Evolutionary conservation across 495 filamentous ascomycete species (phyloP), one percentile per base, ranked within the genome.

Genomic region (Thozetella sp.): DNA sequence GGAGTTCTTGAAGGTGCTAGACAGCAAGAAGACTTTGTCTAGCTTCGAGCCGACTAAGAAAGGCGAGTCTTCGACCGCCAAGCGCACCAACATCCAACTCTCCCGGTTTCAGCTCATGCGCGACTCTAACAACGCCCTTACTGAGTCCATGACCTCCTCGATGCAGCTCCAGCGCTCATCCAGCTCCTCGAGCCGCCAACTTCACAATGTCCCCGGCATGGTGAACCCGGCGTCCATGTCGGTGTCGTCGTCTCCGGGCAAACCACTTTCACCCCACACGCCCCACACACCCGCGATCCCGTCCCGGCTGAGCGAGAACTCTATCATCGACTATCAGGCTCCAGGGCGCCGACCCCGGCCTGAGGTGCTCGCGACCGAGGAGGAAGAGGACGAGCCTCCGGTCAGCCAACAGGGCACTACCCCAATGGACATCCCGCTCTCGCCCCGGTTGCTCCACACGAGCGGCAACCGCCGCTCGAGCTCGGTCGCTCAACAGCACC

Each of bases 221-320:
- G 83, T 92, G 53, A 87, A 86, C 40, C 90, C 90, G 0, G 90
- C 90, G 19, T 91, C 90, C n/a, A 81, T 91, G 48, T 96, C 93
- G 12, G 87, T 88, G 0, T 90, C 91, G 3, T 93, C 93, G 1
- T 96, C 93, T 2, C 93, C 91, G 6, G 93, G 93, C 55, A 98
- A 97, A 63, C 92, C 94, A 1, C 82, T 96, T 51, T 96, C 92
- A 1, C 93, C 93, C 12, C 93, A 97, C 71, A 97, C 93, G 0
- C 94, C 94, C 10, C 94, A 97, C 65, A 97, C 92, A 3, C 93
- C 94, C 3, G 92, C 93, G 19, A 91, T 97, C 50, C 93, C 93
- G 30, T 97, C 93, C 20, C 86, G 94, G n/a, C 74, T 98, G 48
- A 96, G 92, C 69, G 93, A 93, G 62, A 90, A 92, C 65, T 93